Conservation (phyloP, 2,329 filamentous ascomycete genomes). For the Apiospora saccharicola region DNA sequence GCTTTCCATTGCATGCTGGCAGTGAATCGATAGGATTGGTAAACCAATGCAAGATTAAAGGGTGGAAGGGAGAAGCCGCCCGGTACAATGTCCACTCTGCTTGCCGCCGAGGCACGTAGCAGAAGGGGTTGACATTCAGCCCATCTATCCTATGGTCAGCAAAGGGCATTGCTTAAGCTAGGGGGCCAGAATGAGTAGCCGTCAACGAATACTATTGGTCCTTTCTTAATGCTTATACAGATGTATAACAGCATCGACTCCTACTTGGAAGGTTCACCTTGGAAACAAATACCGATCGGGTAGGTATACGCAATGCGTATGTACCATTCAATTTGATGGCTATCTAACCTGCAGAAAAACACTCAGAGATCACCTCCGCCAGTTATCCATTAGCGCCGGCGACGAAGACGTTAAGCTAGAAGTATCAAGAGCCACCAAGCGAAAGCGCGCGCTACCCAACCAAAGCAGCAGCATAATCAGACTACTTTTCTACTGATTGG, state of each 20-base stretch:
- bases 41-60: neutral
- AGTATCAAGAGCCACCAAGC: neutral
- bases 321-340: neutral
- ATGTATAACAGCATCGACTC: neutral
- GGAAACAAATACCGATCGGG: neutral
- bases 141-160: neutral
- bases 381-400: conserved; percentile 5
- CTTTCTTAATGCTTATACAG: neutral
- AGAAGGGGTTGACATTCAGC: neutral
- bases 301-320: neutral
- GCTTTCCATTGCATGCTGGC: neutral
- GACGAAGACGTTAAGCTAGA: neutral
- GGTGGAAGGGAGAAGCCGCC: neutral
- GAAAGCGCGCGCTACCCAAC: conserved; percentile 28
- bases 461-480: neutral
- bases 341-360: neutral
- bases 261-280: neutral
- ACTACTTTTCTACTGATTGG: neutral
- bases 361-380: neutral
- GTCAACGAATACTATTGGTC: neutral
- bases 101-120: neutral
- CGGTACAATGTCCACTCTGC: neutral
- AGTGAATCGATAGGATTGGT: neutral
- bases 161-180: neutral
- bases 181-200: neutral